Conservation (phyloP, 805 yeast species). For the Kuraishia molischiana region DNA sequence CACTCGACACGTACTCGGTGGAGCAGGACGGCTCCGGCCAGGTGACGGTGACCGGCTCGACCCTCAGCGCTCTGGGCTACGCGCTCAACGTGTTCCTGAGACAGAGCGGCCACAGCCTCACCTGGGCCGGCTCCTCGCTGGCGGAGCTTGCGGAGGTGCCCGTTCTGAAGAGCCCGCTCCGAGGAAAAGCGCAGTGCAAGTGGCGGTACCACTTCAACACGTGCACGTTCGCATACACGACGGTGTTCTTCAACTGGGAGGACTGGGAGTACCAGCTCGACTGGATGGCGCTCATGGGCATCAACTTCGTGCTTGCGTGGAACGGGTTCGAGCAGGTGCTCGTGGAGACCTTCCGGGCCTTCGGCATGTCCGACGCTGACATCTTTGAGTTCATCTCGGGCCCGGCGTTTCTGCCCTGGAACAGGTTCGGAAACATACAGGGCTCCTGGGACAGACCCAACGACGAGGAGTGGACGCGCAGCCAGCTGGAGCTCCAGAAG, state of each 20-base stretch:
- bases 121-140: conserved; percentile 4
- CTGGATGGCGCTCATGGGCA: conserved; percentile 7
- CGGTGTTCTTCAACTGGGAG: conserved; percentile 6
- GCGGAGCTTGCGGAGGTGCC: conserved; percentile 2
- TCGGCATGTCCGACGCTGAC: conserved; percentile 3
- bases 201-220: conserved; percentile 6
- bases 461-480: conserved; percentile 1
- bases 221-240: conserved; percentile 6
- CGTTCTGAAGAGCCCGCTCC: not conserved
- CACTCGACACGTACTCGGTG: not conserved
- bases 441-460: conserved; percentile 5
- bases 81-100: conserved; percentile 4
- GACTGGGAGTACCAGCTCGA: conserved; percentile 7
- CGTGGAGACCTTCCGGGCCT: conserved; percentile 2
- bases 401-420: conserved; percentile 5
- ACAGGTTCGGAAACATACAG: conserved; percentile 6
- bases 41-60: conserved; percentile 4
- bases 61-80: conserved; percentile 4
- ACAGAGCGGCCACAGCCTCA: conserved; percentile 3
- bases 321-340: conserved; percentile 5
- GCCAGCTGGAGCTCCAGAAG: conserved; percentile 5
- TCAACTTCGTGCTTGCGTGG: conserved; percentile 6
- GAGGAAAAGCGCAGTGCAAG: conserved; percentile 1
- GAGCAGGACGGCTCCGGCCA: not conserved
- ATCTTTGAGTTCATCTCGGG: conserved; percentile 5